Base-by-base conservation (phyloP, 192 early-diverging fungal species). In the Mortierella hygrophila region DNA sequence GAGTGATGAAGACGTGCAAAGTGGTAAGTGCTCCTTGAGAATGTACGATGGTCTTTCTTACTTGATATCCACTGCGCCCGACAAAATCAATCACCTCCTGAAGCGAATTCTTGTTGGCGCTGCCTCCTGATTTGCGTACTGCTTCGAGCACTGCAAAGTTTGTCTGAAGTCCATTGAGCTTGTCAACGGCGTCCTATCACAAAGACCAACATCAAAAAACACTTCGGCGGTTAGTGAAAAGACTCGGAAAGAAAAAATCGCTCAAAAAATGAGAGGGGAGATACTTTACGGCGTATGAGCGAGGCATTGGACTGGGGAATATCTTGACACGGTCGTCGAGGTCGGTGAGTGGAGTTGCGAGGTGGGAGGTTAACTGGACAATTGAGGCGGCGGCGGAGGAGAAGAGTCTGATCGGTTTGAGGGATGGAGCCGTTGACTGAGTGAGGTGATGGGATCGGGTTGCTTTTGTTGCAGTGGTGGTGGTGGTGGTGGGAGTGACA, bases 121-220 rank as follows among this genome's bases (percentile, higher is more conserved):
- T 75, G 55, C 92, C 90, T 49, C 93, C 93, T n/a, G 93, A 90
- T 72, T 95, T 94, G 54, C 94, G 91, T 35, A 97, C 81, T 65
- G 91, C 87, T 60, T 95, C 93, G 13, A 99, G 88, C 38, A 93
- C 84, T 26, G 93, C 89, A 77, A 96, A 94, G 91, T 97, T 99
- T 38, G 94, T 97, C 88, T 99, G 97, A 44, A 96, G 89, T 44
- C 89, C 82, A 89, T 98, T 98, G 75, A 99, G 91, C 77, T 92
- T 90, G 21, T 93, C 83, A 74, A 98, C 92, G 10, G 97, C 96
- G 32, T 92, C 89, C 96, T 98, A 46, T 46, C 2, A 85, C 0
- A 60, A 80, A 72, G 35, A 35, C 11, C 20, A 37, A 18, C 38
- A 40, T 40, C 38, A 3, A 54, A 38, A 41, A 57, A 26, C 32